Evolutionary conservation across 164 flowering plant genomes (phyloP), one percentile per base, ranked within the genome.

Genomic region (Piper betle): DNA sequence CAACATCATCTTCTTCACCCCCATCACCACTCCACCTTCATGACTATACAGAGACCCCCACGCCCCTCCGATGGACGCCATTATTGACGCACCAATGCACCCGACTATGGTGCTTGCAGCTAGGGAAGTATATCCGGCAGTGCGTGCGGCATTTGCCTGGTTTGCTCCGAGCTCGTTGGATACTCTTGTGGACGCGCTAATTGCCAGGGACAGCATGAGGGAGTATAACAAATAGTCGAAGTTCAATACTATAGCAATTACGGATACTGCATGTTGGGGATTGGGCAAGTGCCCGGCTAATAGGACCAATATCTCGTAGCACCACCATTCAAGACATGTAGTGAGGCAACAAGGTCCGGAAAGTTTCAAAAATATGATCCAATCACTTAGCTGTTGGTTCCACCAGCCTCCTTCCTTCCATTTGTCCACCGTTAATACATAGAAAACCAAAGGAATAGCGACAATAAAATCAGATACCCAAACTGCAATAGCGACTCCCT

Each of bases 291-390:
- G 77, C 18, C 96, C 98, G 2, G 97, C 73, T 10, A 87, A 78
- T 69, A 93, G 57, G 60, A 93, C 81, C 56, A 93, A 52, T 53
- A 87, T 84, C 83, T 92, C 96, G 48, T 65, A 76, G 77, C 98
- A 87, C 98, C 98, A 92, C 98, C 98, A 92, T 62, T 89, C 98
- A 4, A 92, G 91, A 73, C 96, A 92, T 6, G 86, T 84, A 53
- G 88, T 87, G 52, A 92, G 80, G 75, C 97, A 92, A 64, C 94
- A 87, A 2, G 94, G 83, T 0, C 80, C 90, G 9, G 69, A 65
- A 0, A 92, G 84, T 73, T 69, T 83, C 7, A 87, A 57, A 57
- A 92, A 57, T 60, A 61, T 68, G 17, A 68, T 25, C 96, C 94
- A 89, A 40, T 92, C 94, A 0, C 25, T 9, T 16, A 66, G 9